Percentiles rank a stretch among this genome's conserved stretches.
phyloP scores from a whole-genome alignment of 495 filamentous ascomycete species.

The Daldinia grandis region DNA sequence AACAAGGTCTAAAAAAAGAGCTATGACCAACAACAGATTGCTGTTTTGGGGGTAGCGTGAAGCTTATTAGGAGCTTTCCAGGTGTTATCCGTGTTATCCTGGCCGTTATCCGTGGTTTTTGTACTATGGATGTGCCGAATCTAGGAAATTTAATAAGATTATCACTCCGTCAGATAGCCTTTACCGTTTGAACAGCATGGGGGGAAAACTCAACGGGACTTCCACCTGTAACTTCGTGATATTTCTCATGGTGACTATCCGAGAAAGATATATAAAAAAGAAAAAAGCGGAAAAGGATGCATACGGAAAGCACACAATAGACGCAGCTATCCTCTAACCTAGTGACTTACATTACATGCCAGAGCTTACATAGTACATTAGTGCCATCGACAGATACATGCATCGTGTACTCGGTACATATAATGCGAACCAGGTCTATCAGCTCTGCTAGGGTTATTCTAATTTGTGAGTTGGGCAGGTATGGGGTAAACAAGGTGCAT shows the following conservation, averaged over 20 bases:
- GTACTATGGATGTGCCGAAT: constrained; percentile 18
- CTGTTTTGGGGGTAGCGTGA: constrained; percentile 39
- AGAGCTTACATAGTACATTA: constrained; percentile 32
- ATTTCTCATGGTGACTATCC: constrained; percentile 39
- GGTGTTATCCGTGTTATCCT: background rate
- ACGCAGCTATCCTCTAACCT: constrained; percentile 21
- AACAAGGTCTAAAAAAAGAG: constrained; percentile 9
- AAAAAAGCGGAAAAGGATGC: constrained; percentile 20
- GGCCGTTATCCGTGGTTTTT: constrained; percentile 1
- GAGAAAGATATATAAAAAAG: background rate
- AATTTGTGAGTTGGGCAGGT: constrained; percentile 3
- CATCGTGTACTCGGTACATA: constrained; percentile 23
- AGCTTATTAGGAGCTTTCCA: constrained; percentile 15
- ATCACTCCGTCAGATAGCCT: constrained; percentile 13
- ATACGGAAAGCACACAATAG: constrained; percentile 36
- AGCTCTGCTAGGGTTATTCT: background rate
- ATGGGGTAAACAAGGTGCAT: constrained; percentile 6
- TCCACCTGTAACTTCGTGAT: constrained; percentile 26
- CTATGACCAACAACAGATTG: constrained; percentile 46
- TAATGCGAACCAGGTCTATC: background rate
- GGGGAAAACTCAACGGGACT: constrained; percentile 13
- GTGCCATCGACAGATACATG: constrained; percentile 16
- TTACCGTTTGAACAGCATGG: constrained; percentile 32
- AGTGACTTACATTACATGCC: constrained; percentile 30
- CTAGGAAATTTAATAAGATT: constrained; percentile 19